A percentile compares a stretch with the other conserved stretches of the same genome.
Conservation (phyloP, 305 asterid genomes). For the Fraxinus sp. region DNA sequence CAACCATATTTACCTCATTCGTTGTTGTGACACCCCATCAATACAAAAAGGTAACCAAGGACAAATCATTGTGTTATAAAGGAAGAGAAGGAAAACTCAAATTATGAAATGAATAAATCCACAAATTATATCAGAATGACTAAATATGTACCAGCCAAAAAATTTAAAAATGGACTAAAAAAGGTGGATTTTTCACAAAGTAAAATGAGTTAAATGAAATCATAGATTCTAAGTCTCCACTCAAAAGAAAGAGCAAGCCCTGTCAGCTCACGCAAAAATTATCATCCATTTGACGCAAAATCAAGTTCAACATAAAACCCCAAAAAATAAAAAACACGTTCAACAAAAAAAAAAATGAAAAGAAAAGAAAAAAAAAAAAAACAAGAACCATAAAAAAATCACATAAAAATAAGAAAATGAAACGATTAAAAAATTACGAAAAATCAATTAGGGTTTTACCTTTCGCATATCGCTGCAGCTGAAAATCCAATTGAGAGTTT, state of each 20-base stretch:
- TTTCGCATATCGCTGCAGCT: constrained; percentile 35
- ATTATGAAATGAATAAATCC: constrained; percentile 13
- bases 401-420: neutral
- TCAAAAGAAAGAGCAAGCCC: neutral
- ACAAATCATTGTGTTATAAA: neutral
- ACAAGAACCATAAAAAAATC: too few species aligned
- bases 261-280: neutral
- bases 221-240: constrained; percentile 12
- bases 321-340: neutral
- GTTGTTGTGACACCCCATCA: neutral
- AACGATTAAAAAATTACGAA: neutral
- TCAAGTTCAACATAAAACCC: neutral
- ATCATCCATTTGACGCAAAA: constrained; percentile 4
- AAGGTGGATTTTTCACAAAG: neutral
- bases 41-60: neutral
- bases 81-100: neutral
- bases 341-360: neutral
- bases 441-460: constrained; percentile 40
- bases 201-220: neutral
- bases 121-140: constrained; percentile 9
- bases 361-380: too few species aligned
- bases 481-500: constrained; percentile 17
- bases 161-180: neutral
- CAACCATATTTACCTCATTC: neutral
- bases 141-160: neutral